Base-by-base conservation (phyloP, 1,284 basidiomycete genomes). In the Marasmius oreades region DNA sequence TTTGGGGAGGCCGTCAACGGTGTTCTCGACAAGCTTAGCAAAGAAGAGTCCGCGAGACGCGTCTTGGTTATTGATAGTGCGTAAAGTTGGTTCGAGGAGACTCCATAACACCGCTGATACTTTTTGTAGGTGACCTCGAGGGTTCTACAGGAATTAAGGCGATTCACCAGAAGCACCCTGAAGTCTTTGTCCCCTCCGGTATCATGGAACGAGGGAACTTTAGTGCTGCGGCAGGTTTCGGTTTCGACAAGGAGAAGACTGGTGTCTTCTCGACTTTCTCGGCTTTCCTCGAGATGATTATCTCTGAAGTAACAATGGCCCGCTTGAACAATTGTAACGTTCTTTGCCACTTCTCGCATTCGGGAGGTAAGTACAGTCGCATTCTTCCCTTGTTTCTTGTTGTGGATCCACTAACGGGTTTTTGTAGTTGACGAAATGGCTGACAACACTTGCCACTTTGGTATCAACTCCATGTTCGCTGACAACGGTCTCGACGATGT, bases 301-400 rank as follows among this genome's bases (percentile, higher is more conserved):
- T 93, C 58, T 92, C 90, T 2, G 92, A 93, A 68, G 75, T 92
- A 56, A 93, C 91, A n/a, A 93, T 93, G 92, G 92, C 92, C 16
- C 82, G 90, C 55, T 71, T 93, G 66, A 93, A 93, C 71, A 80
- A 87, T 66, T 90, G 89, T 76, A 93, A 93, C 66, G 84, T 93
- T 16, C 80, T 93, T 28, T 87, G 79, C 66, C 91, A 93, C 73
- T 93, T 93, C 76, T 93, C 90, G 23, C 92, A 93, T 73, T 87
- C 90, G 34, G 92, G 91, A 66, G 87, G 88, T 81, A 67, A 61
- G 77, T 72, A 31, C 23, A 8, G n/a, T 7, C 23, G 3, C 20
- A 53, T 51, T 28, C 53, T 44, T 52, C 56, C 18, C 48, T 52
- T 33, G 3, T 22, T 18, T 12, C 22, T 52, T 45, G 4, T 45